phyloP scores from a whole-genome alignment of 78 protist species.

The Guillardia theta region DNA sequence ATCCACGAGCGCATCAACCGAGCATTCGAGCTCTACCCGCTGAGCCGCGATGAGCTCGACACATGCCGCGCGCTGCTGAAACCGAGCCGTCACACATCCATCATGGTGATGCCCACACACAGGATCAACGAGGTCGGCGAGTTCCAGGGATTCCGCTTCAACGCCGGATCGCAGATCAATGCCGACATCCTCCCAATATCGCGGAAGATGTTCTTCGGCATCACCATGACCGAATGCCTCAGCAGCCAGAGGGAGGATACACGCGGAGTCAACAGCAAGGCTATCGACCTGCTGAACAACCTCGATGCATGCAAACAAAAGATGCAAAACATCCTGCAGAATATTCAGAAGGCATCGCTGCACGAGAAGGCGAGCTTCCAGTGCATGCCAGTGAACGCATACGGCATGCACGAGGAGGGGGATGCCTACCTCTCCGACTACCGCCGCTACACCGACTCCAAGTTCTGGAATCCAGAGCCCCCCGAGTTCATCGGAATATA shows the following conservation, averaged over 20 bases:
- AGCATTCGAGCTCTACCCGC: neutral
- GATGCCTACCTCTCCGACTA: too few species aligned
- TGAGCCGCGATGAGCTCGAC: neutral
- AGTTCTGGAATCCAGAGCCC: neutral
- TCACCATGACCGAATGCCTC: neutral
- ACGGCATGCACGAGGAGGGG: neutral
- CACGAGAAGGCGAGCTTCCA: neutral
- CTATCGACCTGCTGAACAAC: neutral
- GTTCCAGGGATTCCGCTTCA: neutral
- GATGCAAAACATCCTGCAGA: neutral
- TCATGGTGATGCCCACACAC: neutral
- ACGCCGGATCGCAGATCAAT: too few species aligned
- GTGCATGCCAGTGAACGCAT: neutral
- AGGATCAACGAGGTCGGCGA: neutral
- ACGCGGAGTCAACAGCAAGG: neutral
- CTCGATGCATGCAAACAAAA: neutral
- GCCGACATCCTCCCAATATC: neutral
- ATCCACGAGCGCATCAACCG: neutral
- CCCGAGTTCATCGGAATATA: neutral
- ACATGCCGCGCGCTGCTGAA: neutral
- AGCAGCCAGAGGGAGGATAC: too few species aligned
- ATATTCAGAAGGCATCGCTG: neutral
- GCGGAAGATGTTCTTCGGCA: constrained; percentile 2
- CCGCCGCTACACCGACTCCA: neutral
- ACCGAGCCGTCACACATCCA: neutral